These are phyloP conservation scores for Trichoderma erinaceum DNA, from an alignment of 495 filamentous ascomycete species.

Conservation along the genomic window DNA sequence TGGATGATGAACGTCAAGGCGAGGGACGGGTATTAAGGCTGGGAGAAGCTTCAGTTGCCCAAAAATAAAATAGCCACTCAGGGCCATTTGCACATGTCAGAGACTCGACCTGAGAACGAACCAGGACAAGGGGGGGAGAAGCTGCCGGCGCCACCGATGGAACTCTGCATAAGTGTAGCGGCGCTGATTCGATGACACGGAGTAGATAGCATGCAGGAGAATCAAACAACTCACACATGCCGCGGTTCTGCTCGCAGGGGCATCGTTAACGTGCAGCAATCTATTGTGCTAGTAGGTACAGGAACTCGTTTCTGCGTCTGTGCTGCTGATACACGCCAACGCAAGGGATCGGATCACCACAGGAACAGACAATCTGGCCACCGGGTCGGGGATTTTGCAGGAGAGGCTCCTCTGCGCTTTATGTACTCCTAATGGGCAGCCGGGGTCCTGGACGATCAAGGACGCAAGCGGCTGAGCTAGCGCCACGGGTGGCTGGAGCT, in stretches of 20 bases:
- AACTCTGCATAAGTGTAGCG: constrained; percentile 4
- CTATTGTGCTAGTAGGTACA: neutral
- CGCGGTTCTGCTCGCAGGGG: constrained; percentile 13
- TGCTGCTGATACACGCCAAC: neutral
- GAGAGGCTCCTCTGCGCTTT: neutral
- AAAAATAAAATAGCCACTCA: neutral
- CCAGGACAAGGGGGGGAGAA: constrained; percentile 3
- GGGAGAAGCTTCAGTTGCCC: constrained; percentile 3
- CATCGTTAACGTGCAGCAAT: constrained; percentile 6
- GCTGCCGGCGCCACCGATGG: constrained; percentile 10
- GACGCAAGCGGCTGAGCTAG: constrained; percentile 10
- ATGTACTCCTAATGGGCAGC: constrained; percentile 9
- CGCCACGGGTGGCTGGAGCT: constrained; percentile 10
- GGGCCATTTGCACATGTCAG: constrained; percentile 4
- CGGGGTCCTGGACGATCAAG: neutral
- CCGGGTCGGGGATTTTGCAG: constrained; percentile 5
- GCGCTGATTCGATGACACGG: constrained; percentile 1
- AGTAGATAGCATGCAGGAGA: constrained; percentile 7
- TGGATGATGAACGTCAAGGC: neutral
- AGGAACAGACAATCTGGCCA: constrained; percentile 6
- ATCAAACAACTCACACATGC: constrained; percentile 14
- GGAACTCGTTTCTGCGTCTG: neutral
- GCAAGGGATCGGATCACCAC: constrained; percentile 6
- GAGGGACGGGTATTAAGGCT: neutral
- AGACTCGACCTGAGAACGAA: neutral